These are phyloP conservation scores for Alternaria viburni DNA, from an alignment of 2,329 filamentous ascomycete genomes.

Conservation along the genomic window DNA sequence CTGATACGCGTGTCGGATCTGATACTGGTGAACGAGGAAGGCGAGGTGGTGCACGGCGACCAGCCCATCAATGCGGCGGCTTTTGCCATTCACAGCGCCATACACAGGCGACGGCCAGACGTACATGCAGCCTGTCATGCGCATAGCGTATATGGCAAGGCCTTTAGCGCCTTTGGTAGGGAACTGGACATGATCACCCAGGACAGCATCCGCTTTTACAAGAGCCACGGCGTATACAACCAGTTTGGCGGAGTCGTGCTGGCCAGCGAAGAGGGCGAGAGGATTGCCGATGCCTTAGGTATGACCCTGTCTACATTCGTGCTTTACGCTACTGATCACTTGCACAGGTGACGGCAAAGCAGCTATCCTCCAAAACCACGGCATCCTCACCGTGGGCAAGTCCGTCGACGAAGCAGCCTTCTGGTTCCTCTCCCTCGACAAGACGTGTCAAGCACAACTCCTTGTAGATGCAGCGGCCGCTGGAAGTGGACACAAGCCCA, in stretches of 20 bases:
- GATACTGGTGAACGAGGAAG: constrained; percentile 53
- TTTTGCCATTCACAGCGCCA: constrained; percentile 56
- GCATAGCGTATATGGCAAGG: constrained; percentile 56
- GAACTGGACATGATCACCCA: constrained; percentile 58
- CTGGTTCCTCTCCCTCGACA: constrained; percentile 55
- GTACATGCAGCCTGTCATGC: constrained; percentile 54
- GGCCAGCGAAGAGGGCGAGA: constrained; percentile 52
- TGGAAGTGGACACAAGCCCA: constrained; percentile 50
- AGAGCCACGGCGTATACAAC: constrained; percentile 50
- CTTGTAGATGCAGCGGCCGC: constrained; percentile 51
- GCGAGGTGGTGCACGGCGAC: constrained; percentile 50
- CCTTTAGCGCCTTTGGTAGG: constrained; percentile 55
- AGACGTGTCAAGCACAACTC: constrained; percentile 55
- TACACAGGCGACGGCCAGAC: constrained; percentile 46
- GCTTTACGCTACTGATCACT: background rate
- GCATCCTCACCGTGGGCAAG: constrained; percentile 47
- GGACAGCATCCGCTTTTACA: constrained; percentile 53
- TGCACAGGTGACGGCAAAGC: constrained; percentile 40
- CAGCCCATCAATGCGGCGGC: constrained; percentile 54
- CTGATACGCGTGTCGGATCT: constrained; percentile 51
- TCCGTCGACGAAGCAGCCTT: constrained; percentile 55
- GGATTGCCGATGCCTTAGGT: constrained; percentile 50
- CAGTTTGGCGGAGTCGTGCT: constrained; percentile 53
- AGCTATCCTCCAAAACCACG: constrained; percentile 50
- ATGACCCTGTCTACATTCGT: background rate